Conservation (phyloP, 2,329 filamentous ascomycete genomes). For the Ophiosphaerella korrae region DNA sequence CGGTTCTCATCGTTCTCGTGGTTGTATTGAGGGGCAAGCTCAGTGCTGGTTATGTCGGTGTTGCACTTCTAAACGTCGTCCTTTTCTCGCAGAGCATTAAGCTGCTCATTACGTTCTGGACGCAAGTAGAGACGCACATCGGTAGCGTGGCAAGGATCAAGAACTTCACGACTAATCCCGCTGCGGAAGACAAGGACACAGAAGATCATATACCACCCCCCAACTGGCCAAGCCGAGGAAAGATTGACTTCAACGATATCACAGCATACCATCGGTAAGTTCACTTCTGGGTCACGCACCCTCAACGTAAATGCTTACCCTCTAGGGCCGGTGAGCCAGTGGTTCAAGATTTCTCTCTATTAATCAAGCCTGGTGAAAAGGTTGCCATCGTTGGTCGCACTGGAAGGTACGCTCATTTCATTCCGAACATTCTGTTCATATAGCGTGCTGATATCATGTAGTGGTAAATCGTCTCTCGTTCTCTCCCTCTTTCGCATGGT, state of each 20-base stretch:
- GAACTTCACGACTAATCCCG: conserved; percentile 55
- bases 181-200: conserved; percentile 59
- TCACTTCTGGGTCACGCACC: not conserved
- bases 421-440: not conserved
- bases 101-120: conserved; percentile 60
- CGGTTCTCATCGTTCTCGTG: conserved; percentile 44
- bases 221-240: conserved; percentile 52
- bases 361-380: conserved; percentile 55
- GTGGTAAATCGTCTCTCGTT: conserved; percentile 59
- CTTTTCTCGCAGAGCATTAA: conserved; percentile 59
- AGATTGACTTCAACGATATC: conserved; percentile 52
- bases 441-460: conserved; percentile 32
- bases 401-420: conserved; percentile 47
- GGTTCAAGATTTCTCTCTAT: conserved; percentile 54
- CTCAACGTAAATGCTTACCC: conserved; percentile 1
- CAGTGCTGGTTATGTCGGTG: conserved; percentile 57
- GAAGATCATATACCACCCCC: conserved; percentile 49
- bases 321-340: conserved; percentile 41
- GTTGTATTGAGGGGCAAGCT: conserved; percentile 46
- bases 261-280: conserved; percentile 52
- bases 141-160: conserved; percentile 62
- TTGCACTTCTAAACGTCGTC: conserved; percentile 60
- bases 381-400: conserved; percentile 61
- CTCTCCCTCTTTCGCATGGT: conserved; percentile 57
- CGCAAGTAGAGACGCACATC: conserved; percentile 62